These are phyloP conservation scores for Podaxis mareebaensis DNA, from an alignment of 768 basidiomycete species.

Conservation along the genomic window DNA sequence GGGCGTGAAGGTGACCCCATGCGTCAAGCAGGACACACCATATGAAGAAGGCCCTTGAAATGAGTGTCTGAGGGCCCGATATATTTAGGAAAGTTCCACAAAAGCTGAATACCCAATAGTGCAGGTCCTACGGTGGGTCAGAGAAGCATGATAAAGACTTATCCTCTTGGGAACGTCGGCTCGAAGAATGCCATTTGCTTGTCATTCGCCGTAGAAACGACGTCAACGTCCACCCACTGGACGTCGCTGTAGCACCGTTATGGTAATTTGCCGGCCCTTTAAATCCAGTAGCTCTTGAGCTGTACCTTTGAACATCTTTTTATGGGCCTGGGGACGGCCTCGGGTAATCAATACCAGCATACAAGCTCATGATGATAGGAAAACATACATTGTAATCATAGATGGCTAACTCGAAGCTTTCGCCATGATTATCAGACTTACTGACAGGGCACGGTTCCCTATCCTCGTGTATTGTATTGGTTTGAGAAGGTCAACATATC, in stretches of 20 bases:
- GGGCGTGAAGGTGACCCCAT: background rate
- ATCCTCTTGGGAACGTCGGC: background rate
- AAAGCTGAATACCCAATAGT: background rate
- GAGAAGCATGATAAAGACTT: background rate
- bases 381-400: background rate
- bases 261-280: background rate
- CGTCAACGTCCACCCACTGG: background rate
- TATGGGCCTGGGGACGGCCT: background rate
- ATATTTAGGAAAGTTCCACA: background rate
- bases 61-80: conserved; percentile 7
- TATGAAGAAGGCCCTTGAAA: background rate
- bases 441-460: no score
- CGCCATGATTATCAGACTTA: no score
- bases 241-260: background rate
- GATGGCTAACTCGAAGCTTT: no score
- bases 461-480: no score
- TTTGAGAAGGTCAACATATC: no score
- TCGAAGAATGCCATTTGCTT: conserved; percentile 13
- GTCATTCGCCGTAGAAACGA: conserved; percentile 13
- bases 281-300: background rate
- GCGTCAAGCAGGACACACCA: background rate
- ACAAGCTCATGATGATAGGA: background rate
- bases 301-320: background rate
- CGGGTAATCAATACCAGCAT: background rate
- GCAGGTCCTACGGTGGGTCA: background rate